A percentile compares a stretch with the other conserved stretches of the same genome.
Conservation (phyloP, 2,329 filamentous ascomycete genomes). For the Hymenoscyphus fraxineus region DNA sequence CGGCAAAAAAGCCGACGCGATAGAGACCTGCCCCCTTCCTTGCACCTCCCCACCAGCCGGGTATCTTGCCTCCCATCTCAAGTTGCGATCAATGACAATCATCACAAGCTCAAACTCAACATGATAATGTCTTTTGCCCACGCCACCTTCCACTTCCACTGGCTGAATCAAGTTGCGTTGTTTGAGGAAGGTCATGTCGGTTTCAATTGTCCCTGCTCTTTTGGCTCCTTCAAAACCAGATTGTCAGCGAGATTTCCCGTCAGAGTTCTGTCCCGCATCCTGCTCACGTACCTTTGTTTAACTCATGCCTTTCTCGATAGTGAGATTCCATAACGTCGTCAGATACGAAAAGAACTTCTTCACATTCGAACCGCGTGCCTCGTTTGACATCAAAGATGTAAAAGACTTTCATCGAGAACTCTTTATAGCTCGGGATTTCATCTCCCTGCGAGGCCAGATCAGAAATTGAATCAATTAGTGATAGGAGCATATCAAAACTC, state of each 20-base stretch:
- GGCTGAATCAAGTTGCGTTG: conserved; percentile 6
- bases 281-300: conserved; percentile 17
- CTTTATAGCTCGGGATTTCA: conserved; percentile 1
- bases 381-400: conserved; percentile 10
- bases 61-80: conserved; percentile 22
- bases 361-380: conserved; percentile 9
- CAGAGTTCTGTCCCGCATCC: not conserved
- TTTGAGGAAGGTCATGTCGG: conserved; percentile 20
- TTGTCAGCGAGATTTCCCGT: not conserved
- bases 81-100: conserved; percentile 19
- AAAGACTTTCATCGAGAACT: conserved; percentile 7
- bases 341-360: conserved; percentile 18
- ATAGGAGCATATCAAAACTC: not conserved
- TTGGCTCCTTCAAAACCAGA: conserved; percentile 4
- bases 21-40: conserved; percentile 16
- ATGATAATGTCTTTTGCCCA: conserved; percentile 10
- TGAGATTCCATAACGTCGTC: conserved; percentile 16
- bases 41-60: conserved; percentile 14
- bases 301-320: conserved; percentile 13
- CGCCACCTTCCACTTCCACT: conserved; percentile 3
- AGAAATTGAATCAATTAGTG: not conserved
- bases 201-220: conserved; percentile 14
- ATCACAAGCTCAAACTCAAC: conserved; percentile 23
- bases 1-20: conserved; percentile 23
- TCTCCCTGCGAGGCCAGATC: conserved; percentile 5